Base-by-base conservation (phyloP, 1,284 basidiomycete species). In the Agaricales sp. region DNA sequence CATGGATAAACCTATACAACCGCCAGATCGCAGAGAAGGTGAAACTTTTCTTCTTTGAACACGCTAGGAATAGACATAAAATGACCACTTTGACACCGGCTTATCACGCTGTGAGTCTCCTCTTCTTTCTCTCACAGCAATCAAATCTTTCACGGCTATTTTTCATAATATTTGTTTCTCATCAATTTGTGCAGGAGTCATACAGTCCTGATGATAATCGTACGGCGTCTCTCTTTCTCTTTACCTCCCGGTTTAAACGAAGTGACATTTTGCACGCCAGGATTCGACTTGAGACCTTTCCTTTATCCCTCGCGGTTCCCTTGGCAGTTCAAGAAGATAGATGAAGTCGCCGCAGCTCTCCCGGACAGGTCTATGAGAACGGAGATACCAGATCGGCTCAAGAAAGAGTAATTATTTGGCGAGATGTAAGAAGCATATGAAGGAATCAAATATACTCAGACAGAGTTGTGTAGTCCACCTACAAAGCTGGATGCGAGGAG, bases 41-140 rank as follows among this genome's bases (percentile, higher is more conserved):
- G 58, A 98, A 99, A 65, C 70, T 85, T 50, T 99, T 99, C 74
- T 99, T 92, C 75, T 96, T 94, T 60, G 92, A 95, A 63, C 85
- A 99, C 59, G 95, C 95, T 0, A 77, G 94, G 51, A 99, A 99
- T 65, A 71, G 96, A 48, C 95, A 99, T 68, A 99, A 99, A 78
- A 99, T 99, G 95, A 99, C 96, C 6, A 99, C 94, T 0, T 63
- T 99, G 53, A 99, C 96, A 1, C 96, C 95, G 1, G 80, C 90
- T 2, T 98, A 99, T 58, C 96, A 99, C 65, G 94, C 96, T 55
- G 93, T 85, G 56, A 58, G 84, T 68, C n/a, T n/a, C 14, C 39
- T 11, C 47, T 39, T 44, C 18, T 49, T 18, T 30, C 12, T 35
- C 30, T 37, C 30, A 37, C 12, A n/a, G n/a, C n/a, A 11, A 37